phyloP scores from a whole-genome alignment of 1,139 yeast genomes.

The Nematodospora anomalae region DNA sequence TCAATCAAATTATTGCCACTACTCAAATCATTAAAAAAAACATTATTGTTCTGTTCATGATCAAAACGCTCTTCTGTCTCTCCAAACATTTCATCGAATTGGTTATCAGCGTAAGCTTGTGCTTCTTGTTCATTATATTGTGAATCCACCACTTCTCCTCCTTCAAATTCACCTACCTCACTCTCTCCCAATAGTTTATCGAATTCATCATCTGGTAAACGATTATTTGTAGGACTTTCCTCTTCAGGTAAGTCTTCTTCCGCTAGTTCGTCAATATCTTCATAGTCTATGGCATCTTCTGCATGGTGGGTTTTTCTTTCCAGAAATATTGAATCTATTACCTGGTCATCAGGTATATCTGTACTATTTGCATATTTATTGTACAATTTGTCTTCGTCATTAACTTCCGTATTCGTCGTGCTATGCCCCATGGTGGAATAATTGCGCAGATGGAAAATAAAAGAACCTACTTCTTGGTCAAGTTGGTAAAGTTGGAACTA shows the following conservation, averaged over 20 bases:
- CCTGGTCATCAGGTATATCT: conserved; percentile 33
- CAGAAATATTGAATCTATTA: conserved; percentile 41
- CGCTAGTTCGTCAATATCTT: conserved; percentile 92
- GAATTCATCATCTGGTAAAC: conserved; percentile 19
- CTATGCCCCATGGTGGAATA: conserved; percentile 7
- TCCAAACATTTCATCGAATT: conserved; percentile 54
- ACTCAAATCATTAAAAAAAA: conserved; percentile 20
- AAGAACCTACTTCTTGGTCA: not conserved
- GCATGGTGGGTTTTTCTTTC: conserved; percentile 62
- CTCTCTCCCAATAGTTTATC: conserved; percentile 17
- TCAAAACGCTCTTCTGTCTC: conserved; percentile 21
- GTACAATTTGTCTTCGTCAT: conserved; percentile 15
- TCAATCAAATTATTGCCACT: conserved; percentile 15
- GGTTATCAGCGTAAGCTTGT: conserved; percentile 41
- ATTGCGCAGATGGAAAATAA: not conserved
- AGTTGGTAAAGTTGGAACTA: not conserved
- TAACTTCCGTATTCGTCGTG: not conserved
- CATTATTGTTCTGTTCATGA: conserved; percentile 8
- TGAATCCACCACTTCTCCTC: conserved; percentile 9
- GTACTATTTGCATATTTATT: conserved; percentile 20
- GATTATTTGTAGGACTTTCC: conserved; percentile 21
- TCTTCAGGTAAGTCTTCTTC: conserved; percentile 66
- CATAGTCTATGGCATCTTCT: conserved; percentile 93
- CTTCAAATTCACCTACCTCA: conserved; percentile 19
- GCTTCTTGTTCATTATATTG: conserved; percentile 31